phyloP scores from a whole-genome alignment of 768 basidiomycete species.

The Tricholoma flavovirens region DNA sequence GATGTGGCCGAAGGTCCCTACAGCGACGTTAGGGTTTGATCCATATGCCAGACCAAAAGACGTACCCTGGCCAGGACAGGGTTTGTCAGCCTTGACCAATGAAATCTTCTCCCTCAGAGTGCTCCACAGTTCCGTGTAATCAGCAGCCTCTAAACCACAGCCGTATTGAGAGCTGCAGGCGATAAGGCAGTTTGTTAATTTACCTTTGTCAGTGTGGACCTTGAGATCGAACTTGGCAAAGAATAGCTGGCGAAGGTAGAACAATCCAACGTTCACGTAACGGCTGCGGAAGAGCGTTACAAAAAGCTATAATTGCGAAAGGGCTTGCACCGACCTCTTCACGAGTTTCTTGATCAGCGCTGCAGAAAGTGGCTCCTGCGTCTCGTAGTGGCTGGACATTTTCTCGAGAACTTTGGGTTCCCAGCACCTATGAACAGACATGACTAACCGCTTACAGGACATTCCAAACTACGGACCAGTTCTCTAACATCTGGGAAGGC shows the following conservation, averaged over 20 bases:
- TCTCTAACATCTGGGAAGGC: slow-evolving; percentile 89
- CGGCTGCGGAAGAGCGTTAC: slow-evolving; percentile 32
- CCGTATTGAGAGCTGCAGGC: slow-evolving; percentile 1
- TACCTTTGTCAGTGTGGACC: slow-evolving; percentile 67
- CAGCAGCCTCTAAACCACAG: slow-evolving; percentile 40
- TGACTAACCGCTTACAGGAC: neutral
- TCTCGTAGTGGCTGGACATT: slow-evolving; percentile 81
- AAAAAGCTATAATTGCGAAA: neutral
- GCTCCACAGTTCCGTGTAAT: slow-evolving; percentile 81
- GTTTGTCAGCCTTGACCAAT: slow-evolving; percentile 55
- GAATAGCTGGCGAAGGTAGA: slow-evolving; percentile 80
- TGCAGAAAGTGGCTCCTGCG: slow-evolving; percentile 59
- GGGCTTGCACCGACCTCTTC: slow-evolving; percentile 46
- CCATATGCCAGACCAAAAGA: neutral
- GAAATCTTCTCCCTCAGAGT: slow-evolving; percentile 63
- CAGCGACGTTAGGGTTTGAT: slow-evolving; percentile 5
- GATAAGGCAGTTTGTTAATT: slow-evolving; percentile 2
- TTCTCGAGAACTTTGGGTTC: slow-evolving; percentile 68
- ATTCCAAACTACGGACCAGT: slow-evolving; percentile 49
- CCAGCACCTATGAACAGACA: slow-evolving; percentile 53
- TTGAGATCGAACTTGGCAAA: slow-evolving; percentile 76
- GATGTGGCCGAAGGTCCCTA: slow-evolving; percentile 67
- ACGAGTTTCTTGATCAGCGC: slow-evolving; percentile 78
- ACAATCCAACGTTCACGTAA: slow-evolving; percentile 79
- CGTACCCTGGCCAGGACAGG: slow-evolving; percentile 61